Evolutionary conservation across 768 basidiomycete species (phyloP), one percentile per base, ranked within the genome.

Genomic region (Suillus bovinus): DNA sequence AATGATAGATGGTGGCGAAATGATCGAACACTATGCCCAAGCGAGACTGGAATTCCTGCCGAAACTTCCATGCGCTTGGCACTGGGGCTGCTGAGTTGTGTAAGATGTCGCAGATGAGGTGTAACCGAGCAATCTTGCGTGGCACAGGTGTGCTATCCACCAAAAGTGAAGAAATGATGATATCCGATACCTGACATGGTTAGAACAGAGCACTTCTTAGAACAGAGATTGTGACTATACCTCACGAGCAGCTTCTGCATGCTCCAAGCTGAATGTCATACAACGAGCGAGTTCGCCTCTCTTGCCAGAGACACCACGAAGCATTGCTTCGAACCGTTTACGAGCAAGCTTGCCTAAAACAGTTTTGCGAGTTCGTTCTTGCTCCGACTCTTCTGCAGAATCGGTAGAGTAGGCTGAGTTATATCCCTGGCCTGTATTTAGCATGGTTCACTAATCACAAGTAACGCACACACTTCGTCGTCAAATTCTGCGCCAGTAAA

Each of bases 241-340:
- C 81, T 97, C 96, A 61, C 89, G 86, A 20, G 96, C 94, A 20
- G 95, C 95, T 75, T 99, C 96, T 1, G 96, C 96, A 70, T 96
- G 94, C 72, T 96, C 94, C 47, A 99, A 81, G 65, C 94, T 93
- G 72, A 99, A 99, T n/a, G 90, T 86, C 97, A 99, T 99, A 64
- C 92, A 94, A 27, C 94, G 82, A 36, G 94, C 97, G 42, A 99
- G 86, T 74, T 96, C 94, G 6, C 92, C 94, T 61, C 95, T 80
- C 68, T 89, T 87, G 3, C 95, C 95, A 8, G 88, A 88, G 69
- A 99, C 78, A 8, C 86, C 88, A 22, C 97, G 86, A 47, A 99
- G 81, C 88, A 98, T 93, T 3, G 88, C 86, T 76, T 97, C 93
- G 68, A 99, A 96, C 59, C 95, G 82, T 64, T 84, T 86, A 59